Conservation (phyloP, 1,284 basidiomycete species). For the Ganoderma leucocontextum region DNA sequence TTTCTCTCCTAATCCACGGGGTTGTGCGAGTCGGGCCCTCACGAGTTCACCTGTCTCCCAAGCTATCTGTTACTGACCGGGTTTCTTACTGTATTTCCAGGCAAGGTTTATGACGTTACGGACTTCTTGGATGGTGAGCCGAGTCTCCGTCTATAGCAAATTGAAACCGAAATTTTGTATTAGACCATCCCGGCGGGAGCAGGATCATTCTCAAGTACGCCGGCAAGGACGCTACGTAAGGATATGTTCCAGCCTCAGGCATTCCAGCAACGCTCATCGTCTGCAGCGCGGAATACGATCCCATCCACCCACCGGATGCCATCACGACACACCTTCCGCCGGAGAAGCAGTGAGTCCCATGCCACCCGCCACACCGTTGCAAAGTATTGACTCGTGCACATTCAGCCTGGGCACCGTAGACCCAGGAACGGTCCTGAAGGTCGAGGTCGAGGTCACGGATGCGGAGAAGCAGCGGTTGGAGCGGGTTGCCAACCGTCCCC, state of each 20-base stretch:
- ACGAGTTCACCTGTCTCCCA: not conserved
- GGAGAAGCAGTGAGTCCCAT: conserved; percentile 54
- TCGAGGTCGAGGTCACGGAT: conserved; percentile 52
- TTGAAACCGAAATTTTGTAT: not conserved
- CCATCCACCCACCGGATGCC: conserved; percentile 70
- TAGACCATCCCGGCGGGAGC: conserved; percentile 62
- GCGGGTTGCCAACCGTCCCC: conserved; percentile 53
- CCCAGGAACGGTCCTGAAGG: conserved; percentile 51
- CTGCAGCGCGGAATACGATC: conserved; percentile 61
- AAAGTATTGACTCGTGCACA: not conserved
- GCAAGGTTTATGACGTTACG: conserved; percentile 76
- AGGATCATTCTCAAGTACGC: conserved; percentile 75
- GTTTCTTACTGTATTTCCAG: conserved; percentile 41
- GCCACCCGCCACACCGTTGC: not conserved
- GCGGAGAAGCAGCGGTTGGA: conserved; percentile 52
- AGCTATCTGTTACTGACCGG: not conserved
- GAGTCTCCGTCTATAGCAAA: not conserved
- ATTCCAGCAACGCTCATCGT: too few species aligned
- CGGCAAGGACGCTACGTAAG: conserved; percentile 79
- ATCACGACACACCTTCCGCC: conserved; percentile 67
- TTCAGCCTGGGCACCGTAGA: conserved; percentile 58
- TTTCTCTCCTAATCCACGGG: too few species aligned
- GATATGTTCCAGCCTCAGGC: not conserved
- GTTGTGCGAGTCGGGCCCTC: too few species aligned
- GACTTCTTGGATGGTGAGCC: conserved; percentile 65